Base-by-base conservation (phyloP, 208 protist species). In the Trypanosoma avium region DNA sequence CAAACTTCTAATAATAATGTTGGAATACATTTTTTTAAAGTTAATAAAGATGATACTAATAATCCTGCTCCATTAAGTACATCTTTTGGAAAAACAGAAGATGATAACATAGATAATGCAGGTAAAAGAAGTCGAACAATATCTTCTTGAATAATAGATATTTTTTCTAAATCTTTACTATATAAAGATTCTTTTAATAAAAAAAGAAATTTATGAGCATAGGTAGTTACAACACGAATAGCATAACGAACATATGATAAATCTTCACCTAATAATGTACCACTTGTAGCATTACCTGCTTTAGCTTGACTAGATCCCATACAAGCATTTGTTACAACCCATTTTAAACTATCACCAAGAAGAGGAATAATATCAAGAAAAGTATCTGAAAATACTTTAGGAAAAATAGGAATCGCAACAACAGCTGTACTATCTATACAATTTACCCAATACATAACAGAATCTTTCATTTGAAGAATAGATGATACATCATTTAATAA, bases 31-130 rank as follows among this genome's bases (percentile, higher is more conserved):
- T 66, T 73, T 52, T 79, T 67, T 21, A 93, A 70, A 0, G 90
- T 94, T 27, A 93, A 49, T 3, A 89, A 50, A 13, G 88, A 92
- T 2, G 86, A 83, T 13, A 93, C 74, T 10, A 96, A 74, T 12
- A 96, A 55, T 0, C 87, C 90, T 15, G 84, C 75, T 17, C 87
- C 90, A 61, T 96, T 94, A 27, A 96, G 75, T 40, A 96, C 80
- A 63, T 96, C 90, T 61, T 94, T 96, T 19, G 90, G 90, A 61
- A 96, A 89, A 0, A 71, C 65, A 13, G 52, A 29, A 1, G 82
- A 90, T 27, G 66, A 67, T 1, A 94, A 75, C 90, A 96, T 93
- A 7, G 74, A 47, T 10, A 88, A 45, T 6, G 79, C 65, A 26
- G 82, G 71, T 27, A 75, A 73, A 21, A 90, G 52, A 12, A 92